phyloP scores from a whole-genome alignment of 2,329 filamentous ascomycete genomes.

The Aspergillus sp. region DNA sequence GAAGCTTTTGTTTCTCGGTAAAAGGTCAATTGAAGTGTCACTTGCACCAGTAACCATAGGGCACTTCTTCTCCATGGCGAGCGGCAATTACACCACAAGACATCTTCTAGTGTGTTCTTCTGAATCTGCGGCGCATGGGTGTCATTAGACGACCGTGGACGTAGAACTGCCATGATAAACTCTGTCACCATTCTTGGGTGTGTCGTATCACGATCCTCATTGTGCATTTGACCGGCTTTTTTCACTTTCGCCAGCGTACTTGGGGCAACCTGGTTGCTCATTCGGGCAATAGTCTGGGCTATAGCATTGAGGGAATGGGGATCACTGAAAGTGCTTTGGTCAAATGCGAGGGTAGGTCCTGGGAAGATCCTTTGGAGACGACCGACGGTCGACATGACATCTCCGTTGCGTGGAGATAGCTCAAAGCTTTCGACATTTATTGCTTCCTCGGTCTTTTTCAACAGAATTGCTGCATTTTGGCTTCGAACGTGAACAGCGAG shows the following conservation, averaged over 20 bases:
- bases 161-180: slow-evolving; percentile 47
- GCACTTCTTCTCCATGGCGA: slow-evolving; percentile 27
- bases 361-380: slow-evolving; percentile 49
- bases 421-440: slow-evolving; percentile 47
- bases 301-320: slow-evolving; percentile 27
- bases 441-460: slow-evolving; percentile 25
- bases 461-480: slow-evolving; percentile 50
- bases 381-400: slow-evolving; percentile 39
- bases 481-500: background rate
- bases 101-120: slow-evolving; percentile 58
- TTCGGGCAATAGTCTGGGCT: slow-evolving; percentile 31
- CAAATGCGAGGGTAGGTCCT: slow-evolving; percentile 36
- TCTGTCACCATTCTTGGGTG: slow-evolving; percentile 55
- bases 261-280: slow-evolving; percentile 36
- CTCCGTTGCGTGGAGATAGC: slow-evolving; percentile 41
- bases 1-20: slow-evolving; percentile 42
- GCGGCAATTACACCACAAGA: slow-evolving; percentile 41
- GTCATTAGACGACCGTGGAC: slow-evolving; percentile 37
- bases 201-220: slow-evolving; percentile 51
- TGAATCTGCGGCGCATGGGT: slow-evolving; percentile 33
- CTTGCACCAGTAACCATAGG: slow-evolving; percentile 55
- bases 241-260: slow-evolving; percentile 34
- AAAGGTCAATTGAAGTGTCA: slow-evolving; percentile 15
- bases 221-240: slow-evolving; percentile 40
- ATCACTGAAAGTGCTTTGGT: slow-evolving; percentile 19